Evolutionary conservation across 108 stramenopile genomes (phyloP), one percentile per base, ranked within the genome.

Genomic region (Pseudonitzschia multistriata): DNA sequence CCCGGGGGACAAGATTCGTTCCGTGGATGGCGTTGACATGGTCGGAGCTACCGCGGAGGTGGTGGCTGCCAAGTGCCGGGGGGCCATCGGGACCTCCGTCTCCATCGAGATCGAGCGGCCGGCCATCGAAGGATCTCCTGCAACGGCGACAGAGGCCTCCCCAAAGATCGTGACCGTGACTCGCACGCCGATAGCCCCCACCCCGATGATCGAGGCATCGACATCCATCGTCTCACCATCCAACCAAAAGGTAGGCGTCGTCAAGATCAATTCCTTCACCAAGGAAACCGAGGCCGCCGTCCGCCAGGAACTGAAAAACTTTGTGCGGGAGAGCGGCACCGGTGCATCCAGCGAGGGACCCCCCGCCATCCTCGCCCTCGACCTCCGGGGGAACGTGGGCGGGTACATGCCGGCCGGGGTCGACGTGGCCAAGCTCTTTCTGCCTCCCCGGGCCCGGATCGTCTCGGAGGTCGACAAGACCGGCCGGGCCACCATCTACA

Each of bases 381-480:
- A 86, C 60, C 52, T 86, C 2, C 66, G 85, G 21, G 85, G 85
- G 0, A 86, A 86, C 73, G 81, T 73, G 1, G 85, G 85, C 0
- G 85, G 85, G 3, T 84, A 82, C 69, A 84, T 86, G 82, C 85
- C 80, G 4, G 82, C 81, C 6, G 85, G 82, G 3, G 82, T 86
- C 19, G 85, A 86, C 30, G 78, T 76, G 6, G 82, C 82, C 25
- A 79, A 81, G 35, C 62, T 86, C 27, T 86, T 83, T 57, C 66
- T 86, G 6, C 80, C 82, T 3, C 68, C 69, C 31, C 57, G 63
- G n/a, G 47, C 78, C 22, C 74, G 70, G 27, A 77, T 83, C 21
- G 77, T 83, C 19, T 66, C 82, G 22, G 82, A 85, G 39, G 76
- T 83, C 8, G 80, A 81, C n/a, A 71, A 73, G 34, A 48, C 70